Evolutionary conservation across 805 yeast genomes (phyloP).

Genomic region (Tetrapisispora iriomotensis): DNA sequence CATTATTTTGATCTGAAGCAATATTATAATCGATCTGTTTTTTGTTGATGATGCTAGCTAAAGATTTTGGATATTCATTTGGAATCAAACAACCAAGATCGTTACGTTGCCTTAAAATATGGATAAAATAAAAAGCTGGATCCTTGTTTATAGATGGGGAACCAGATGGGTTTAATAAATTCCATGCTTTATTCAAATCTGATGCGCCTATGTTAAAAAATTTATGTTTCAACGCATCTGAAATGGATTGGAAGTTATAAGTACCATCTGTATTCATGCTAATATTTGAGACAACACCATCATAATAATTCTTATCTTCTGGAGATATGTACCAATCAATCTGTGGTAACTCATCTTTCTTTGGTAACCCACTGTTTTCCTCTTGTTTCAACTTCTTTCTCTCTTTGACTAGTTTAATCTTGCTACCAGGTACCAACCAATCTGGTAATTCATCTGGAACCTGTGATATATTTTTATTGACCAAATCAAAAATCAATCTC

Average conservation of each 20-base stretch:
- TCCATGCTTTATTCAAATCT: slow-evolving; percentile 89
- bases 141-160: slow-evolving; percentile 86
- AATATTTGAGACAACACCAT: slow-evolving; percentile 49
- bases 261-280: slow-evolving; percentile 71
- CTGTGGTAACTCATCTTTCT: slow-evolving; percentile 17
- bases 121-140: slow-evolving; percentile 81
- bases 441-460: slow-evolving; percentile 72
- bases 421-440: slow-evolving; percentile 89
- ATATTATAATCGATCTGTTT: slow-evolving; percentile 67
- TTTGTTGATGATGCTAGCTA: slow-evolving; percentile 85
- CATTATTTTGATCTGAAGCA: slow-evolving; percentile 43
- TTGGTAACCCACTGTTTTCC: slow-evolving; percentile 22
- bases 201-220: slow-evolving; percentile 67
- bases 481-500: slow-evolving; percentile 87
- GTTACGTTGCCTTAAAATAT: slow-evolving; percentile 77
- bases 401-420: slow-evolving; percentile 77
- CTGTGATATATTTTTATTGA: slow-evolving; percentile 54
- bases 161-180: slow-evolving; percentile 83
- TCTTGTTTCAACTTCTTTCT: slow-evolving; percentile 48
- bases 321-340: slow-evolving; percentile 98
- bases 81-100: slow-evolving; percentile 81
- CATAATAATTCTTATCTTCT: slow-evolving; percentile 68
- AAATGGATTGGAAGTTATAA: slow-evolving; percentile 61
- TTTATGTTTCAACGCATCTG: slow-evolving; percentile 52
- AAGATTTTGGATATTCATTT: slow-evolving; percentile 84